Evolutionary conservation across 805 yeast genomes (phyloP), one percentile per base, ranked within the genome.

Genomic region (Yarrowia keelungensis): DNA sequence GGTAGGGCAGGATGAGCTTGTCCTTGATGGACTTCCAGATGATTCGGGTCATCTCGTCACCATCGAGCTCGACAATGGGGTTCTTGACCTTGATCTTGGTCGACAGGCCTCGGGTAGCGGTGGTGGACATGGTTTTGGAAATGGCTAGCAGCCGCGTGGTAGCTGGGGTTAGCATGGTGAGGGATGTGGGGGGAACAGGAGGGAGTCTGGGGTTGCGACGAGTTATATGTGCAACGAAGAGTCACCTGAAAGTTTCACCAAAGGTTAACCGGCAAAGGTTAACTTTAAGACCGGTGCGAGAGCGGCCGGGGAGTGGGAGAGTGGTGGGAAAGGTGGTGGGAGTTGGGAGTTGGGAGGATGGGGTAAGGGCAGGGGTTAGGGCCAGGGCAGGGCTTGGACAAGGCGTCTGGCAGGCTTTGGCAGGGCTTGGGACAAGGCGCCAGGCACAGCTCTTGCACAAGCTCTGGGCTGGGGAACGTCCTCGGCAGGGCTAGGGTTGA

Each of bases 11-110:
- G 76, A 94, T 87, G 79, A 94, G 85, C 80, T 91, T 86, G 73
- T 91, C 94, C 79, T 89, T 91, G 81, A 94, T 94, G 75, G 88
- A 79, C 74, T 91, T 85, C 98, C 98, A 94, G 82, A 94, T 94
- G 79, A 94, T 92, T 78, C 98, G 85, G 77, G 98, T 94, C 91
- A 90, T 91, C 81, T 94, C 98, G 80, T 94, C 98, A 72, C 98
- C 98, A 75, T 94, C 98, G 90, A 94, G 87, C 79, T 94, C 98
- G 72, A 94, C 98, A 74, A 94, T 86, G 72, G 98, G 98, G 75
- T 86, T 90, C 78, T 85, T 84, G 69, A 94, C 98, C 72, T 84
- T 82, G 78, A 94, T 89, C 78, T 92, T 92, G 67, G 67, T 62
- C 46, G 67, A 47, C 54, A 62, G 45, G 46, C 67, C 56, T 62